Conservation (phyloP, 2,329 filamentous ascomycete genomes). For the Rutstroemia sp. region DNA sequence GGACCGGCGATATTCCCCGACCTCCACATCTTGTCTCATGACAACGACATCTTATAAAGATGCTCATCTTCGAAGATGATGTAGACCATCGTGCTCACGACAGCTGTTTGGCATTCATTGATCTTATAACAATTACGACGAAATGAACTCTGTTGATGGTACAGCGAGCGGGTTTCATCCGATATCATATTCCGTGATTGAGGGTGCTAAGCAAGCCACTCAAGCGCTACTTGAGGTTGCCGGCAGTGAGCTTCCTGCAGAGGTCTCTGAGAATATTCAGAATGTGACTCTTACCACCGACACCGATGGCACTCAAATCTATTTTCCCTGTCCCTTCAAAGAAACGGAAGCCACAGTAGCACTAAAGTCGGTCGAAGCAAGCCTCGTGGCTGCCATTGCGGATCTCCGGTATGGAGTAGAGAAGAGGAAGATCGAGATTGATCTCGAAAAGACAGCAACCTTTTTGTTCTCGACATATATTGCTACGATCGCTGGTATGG, state of each 20-base stretch:
- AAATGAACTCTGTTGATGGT: not conserved
- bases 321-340: conserved; percentile 41
- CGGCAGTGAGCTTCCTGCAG: conserved; percentile 17
- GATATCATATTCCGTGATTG: conserved; percentile 21
- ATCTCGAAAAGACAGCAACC: conserved; percentile 45
- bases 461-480: conserved; percentile 53
- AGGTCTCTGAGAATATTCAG: conserved; percentile 18
- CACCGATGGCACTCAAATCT: conserved; percentile 27
- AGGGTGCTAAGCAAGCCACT: conserved; percentile 21
- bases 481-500: conserved; percentile 45
- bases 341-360: conserved; percentile 39
- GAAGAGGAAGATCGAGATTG: conserved; percentile 39
- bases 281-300: conserved; percentile 21
- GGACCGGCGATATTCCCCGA: too few relatives aligned
- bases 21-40: too few relatives aligned
- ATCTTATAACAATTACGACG: not conserved
- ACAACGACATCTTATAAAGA: too few relatives aligned
- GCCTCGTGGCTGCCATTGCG: conserved; percentile 51
- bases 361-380: conserved; percentile 37
- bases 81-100: too few relatives aligned
- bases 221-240: conserved; percentile 13
- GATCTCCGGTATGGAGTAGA: conserved; percentile 42
- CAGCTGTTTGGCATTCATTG: not conserved
- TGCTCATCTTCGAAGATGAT: too few relatives aligned
- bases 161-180: not conserved